Evolutionary conservation across 106 monocot species (phyloP), one percentile per base, ranked within the genome.

Genomic region (Dendrobium nobile): DNA sequence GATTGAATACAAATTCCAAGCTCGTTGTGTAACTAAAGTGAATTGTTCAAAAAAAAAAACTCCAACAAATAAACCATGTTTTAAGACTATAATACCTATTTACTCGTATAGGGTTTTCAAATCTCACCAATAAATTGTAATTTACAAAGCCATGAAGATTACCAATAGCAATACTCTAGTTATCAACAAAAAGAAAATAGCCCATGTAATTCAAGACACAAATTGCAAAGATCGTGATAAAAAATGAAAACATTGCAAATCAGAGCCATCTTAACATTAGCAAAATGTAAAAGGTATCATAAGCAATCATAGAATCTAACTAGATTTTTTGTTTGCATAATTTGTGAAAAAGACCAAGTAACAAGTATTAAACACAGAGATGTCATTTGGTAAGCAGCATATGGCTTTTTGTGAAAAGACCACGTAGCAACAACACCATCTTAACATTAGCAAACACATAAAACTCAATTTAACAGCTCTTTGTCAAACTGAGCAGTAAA

Each of bases 31-130:
- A 43, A 74, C 19, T 74, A 44, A 19, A 61, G 61, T 61, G 3
- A 2, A 16, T 33, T 72, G 15, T 13, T 72, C 40, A 74, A 74
- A 42, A 20, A 42, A 43, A 6, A 20, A 44, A 43, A 28, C 5
- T 72, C 72, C 17, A 72, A 72, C 28, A 40, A 40, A 72, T 72
- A 72, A 72, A 72, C 72, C 10, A 72, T 28, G 72, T 40, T 16
- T 72, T 24, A 26, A 65, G 22, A 15, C 26, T 65, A 65, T 61
- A 51, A 51, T 51, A 61, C 26, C 22, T 40, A 40, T 28, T 72
- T n/a, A 44, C 74, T 28, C 74, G 5, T 42, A 73, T 3, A 73
- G 17, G 19, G 7, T 7, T 18, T 73, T 73, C 5, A 3, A 40
- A 19, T 41, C 17, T 20, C 4, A 41, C 5, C 4, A 73, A 73